A percentile compares a stretch with the other conserved stretches of the same genome.
Conservation (phyloP, 2,329 filamentous ascomycete genomes). For the Aspergillus intermedius region DNA sequence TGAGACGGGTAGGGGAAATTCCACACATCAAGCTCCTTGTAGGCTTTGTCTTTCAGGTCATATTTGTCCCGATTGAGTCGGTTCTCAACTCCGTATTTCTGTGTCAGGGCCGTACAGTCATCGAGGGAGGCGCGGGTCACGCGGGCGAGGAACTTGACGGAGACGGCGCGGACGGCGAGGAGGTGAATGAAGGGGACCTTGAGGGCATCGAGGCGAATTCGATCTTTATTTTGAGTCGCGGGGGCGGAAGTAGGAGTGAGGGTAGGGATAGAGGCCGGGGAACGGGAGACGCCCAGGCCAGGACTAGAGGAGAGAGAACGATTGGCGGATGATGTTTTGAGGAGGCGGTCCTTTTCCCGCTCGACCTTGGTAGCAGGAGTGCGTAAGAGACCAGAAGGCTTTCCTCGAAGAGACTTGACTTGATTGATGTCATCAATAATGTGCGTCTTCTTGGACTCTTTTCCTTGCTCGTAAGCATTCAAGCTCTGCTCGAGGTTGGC, state of each 20-base stretch:
- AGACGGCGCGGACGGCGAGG: conserved; percentile 48
- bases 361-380: conserved; percentile 33
- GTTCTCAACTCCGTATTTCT: conserved; percentile 49
- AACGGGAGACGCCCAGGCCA: conserved; percentile 30
- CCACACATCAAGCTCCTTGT: conserved; percentile 57
- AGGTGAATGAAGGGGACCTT: conserved; percentile 45
- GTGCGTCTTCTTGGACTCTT: conserved; percentile 52
- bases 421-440: conserved; percentile 33
- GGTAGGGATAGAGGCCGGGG: conserved; percentile 29
- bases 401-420: conserved; percentile 29
- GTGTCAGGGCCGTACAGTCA: conserved; percentile 43
- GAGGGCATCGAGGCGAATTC: conserved; percentile 37
- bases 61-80: conserved; percentile 45
- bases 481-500: conserved; percentile 54
- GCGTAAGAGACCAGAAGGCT: conserved; percentile 21
- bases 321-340: conserved; percentile 27
- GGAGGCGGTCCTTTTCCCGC: conserved; percentile 36
- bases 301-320: conserved; percentile 39
- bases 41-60: conserved; percentile 52
- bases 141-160: conserved; percentile 41
- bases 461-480: conserved; percentile 53
- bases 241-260: conserved; percentile 41
- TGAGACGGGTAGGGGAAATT: conserved; percentile 52
- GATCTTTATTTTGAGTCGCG: conserved; percentile 29
- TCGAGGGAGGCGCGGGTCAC: conserved; percentile 44